phyloP scores from a whole-genome alignment of 1,284 basidiomycete genomes.

The Naganishia sp. region DNA sequence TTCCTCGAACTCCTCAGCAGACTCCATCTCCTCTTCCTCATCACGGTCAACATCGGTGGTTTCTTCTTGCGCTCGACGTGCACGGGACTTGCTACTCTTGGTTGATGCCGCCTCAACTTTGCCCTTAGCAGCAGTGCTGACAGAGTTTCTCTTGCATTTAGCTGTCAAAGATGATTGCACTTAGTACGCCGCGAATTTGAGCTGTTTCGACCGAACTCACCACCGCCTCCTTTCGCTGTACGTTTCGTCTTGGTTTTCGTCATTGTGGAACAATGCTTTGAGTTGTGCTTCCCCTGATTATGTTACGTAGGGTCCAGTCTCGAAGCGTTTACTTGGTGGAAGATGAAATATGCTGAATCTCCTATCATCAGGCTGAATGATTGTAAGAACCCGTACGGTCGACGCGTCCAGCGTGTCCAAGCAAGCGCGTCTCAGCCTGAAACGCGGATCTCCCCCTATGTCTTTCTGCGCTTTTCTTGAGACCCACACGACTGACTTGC shows the following conservation, averaged over 20 bases:
- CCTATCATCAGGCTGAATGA: background rate
- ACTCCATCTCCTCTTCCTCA: slow-evolving; percentile 4
- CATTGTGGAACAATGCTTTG: background rate
- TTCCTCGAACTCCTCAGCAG: slow-evolving; percentile 5
- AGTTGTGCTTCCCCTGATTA: background rate
- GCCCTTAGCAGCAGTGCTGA: slow-evolving; percentile 1
- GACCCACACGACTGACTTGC: too few species aligned
- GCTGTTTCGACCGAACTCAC: background rate
- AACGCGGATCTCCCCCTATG: background rate
- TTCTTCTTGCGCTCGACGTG: background rate
- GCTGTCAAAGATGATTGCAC: background rate
- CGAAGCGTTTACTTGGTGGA: too few species aligned
- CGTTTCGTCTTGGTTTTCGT: slow-evolving; percentile 2
- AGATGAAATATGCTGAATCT: too few species aligned
- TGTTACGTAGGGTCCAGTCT: background rate
- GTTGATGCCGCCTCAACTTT: background rate
- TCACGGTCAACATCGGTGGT: background rate
- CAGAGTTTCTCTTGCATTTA: slow-evolving; percentile 6
- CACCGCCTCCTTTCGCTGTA: slow-evolving; percentile 4
- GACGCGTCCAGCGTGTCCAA: background rate
- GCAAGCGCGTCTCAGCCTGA: slow-evolving; percentile 8
- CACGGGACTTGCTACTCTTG: background rate
- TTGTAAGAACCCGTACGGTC: background rate
- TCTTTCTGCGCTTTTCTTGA: too few species aligned
- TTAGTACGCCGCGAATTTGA: background rate